Base-by-base conservation (phyloP, 2,329 filamentous ascomycete species). In the Aspergillus persii region DNA sequence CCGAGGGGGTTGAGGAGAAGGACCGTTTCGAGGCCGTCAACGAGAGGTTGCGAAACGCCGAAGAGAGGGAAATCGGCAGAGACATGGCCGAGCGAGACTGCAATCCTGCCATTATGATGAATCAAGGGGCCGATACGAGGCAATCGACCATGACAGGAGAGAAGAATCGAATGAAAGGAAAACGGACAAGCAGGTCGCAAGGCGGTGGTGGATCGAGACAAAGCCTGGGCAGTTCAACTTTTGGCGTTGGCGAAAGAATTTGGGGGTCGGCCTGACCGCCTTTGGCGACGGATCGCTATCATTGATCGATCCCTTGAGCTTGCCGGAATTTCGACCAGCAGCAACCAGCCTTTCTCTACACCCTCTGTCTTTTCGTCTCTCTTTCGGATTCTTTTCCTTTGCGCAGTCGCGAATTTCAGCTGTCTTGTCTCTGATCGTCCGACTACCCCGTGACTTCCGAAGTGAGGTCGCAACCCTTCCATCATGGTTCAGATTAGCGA, bases 401-500 rank as follows among this genome's bases (percentile, higher is more conserved):
- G 29, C 44, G 12, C 18, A 36, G 48, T n/a, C 33, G 31, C 31
- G 23, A 26, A 5, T 15, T 23, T 47, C 18, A 8, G 18, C 27
- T 8, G 5, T 47, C 26, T 27, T 47, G 18, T 9, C 23, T 6
- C 44, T 47, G n/a, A 29, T 56, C 50, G 50, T 46, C 18, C 12
- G 47, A 47, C 31, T 50, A 29, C 44, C 31, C 15, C 41, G 59
- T 68, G 66, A 64, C 69, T 70, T 62, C 61, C 48, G 52, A 59
- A 23, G 57, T 57, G 60, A 70, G 66, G 69, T 66, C 66, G 58
- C 66, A 66, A 61, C 59, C 61, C 60, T 54, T 65, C 63, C 66
- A 75, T 60, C 64, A 94, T 93, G 90, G 90, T 94, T 69, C 89
- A 92, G 77, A 92, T 95, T 79, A 96, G 90, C 81, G 92, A 96